Base-by-base conservation (phyloP, 1,139 yeast genomes). In the Wickerhamiella pararugosa region DNA sequence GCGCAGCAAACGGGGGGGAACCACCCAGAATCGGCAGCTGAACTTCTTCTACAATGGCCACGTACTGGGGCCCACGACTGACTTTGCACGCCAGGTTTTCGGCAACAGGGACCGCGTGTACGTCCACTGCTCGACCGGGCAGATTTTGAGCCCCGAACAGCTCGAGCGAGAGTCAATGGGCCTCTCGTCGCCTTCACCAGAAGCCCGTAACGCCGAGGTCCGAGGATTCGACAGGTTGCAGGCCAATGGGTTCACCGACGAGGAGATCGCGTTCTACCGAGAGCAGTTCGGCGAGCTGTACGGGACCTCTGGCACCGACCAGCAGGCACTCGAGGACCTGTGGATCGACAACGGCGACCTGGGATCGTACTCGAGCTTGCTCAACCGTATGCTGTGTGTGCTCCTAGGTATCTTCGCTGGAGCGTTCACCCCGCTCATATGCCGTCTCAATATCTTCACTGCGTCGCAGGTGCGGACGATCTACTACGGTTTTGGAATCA, bases 291-390 rank as follows among this genome's bases (percentile, higher is more conserved):
- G 74, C 46, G 69, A 69, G 49, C 67, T 84, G 2, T 79, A 83
- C 57, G 81, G 80, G 6, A 47, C 45, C 11, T 51, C 56, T 51
- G 51, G 59, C 5, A 56, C 49, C 8, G 62, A 60, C 7, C 67
- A 84, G 41, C 54, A 48, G 39, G 57, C 54, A 33, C 59, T 84
- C 49, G 96, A 86, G 56, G 96, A 86, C 52, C 68, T 86, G 45
- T 86, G 95, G 95, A 81, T 86, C 47, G 93, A 86, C 53, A 76
- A 81, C 40, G 79, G 90, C 0, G 84, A 75, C 6, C 66, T 52
- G 60, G 70, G 53, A 54, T 66, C 52, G 60, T 44, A 53, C 34
- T 56, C 57, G 34, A 62, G 62, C 5, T 60, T 57, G 36, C 58
- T 60, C 40, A 51, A 58, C 37, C 60, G 60, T 39, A 43, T 61